Evolutionary conservation across 2,329 filamentous ascomycete genomes (phyloP).

Genomic region (Pseudocercospora musae): DNA sequence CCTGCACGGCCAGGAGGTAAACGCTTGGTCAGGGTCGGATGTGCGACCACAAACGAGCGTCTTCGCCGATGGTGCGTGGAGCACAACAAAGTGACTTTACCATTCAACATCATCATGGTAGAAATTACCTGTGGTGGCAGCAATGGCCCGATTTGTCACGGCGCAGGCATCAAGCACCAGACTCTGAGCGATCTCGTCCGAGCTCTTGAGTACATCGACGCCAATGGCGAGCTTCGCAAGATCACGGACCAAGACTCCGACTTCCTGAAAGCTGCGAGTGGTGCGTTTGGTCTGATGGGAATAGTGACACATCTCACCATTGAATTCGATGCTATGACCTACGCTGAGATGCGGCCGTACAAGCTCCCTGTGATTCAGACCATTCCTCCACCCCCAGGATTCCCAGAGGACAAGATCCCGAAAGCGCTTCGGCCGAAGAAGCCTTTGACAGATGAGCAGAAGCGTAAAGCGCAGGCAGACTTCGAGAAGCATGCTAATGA

Average conservation of each 20-base stretch:
- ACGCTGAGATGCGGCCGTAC: slow-evolving; percentile 46
- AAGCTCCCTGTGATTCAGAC: slow-evolving; percentile 44
- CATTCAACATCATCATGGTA: slow-evolving; percentile 14
- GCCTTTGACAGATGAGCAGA: slow-evolving; percentile 30
- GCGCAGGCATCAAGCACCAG: slow-evolving; percentile 11
- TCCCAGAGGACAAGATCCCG: slow-evolving; percentile 28
- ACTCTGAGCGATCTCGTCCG: slow-evolving; percentile 15
- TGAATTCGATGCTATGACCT: slow-evolving; percentile 48
- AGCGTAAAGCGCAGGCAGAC: slow-evolving; percentile 35
- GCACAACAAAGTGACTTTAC: slow-evolving; percentile 12
- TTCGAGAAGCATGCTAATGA: slow-evolving; percentile 42
- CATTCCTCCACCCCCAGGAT: slow-evolving; percentile 39
- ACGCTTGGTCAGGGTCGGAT: slow-evolving; percentile 9
- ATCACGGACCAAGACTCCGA: slow-evolving; percentile 10
- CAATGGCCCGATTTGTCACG: slow-evolving; percentile 15
- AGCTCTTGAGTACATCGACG: slow-evolving; percentile 13
- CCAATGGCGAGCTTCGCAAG: slow-evolving; percentile 10
- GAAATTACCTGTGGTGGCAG: slow-evolving; percentile 15
- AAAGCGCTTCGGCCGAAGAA: slow-evolving; percentile 34
- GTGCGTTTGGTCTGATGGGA: slow-evolving; percentile 47
- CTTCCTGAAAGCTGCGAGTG: slow-evolving; percentile 10
- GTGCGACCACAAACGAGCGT: slow-evolving; percentile 13
- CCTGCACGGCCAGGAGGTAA: slow-evolving; percentile 6
- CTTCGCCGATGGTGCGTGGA: slow-evolving; percentile 15
- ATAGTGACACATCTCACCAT: slow-evolving; percentile 51